These are phyloP conservation scores for Colletotrichum phormii DNA, from an alignment of 2,329 filamentous ascomycete species.

Conservation along the genomic window DNA sequence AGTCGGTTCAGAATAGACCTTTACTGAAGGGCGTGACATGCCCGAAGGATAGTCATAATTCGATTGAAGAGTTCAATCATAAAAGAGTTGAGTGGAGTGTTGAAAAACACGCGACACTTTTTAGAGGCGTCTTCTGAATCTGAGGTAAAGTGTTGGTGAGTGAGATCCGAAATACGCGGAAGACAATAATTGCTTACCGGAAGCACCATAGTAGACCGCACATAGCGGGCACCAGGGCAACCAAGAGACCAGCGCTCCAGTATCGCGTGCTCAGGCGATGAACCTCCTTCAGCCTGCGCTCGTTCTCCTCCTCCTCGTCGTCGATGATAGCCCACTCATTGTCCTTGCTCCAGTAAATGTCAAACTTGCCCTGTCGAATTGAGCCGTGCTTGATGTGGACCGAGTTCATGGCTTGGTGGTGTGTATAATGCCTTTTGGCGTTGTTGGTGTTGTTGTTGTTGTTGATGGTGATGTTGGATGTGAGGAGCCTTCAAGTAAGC, in stretches of 20 bases:
- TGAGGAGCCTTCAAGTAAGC: background rate
- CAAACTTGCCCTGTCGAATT: slow-evolving; percentile 16
- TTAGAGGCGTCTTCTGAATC: background rate
- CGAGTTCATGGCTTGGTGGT: slow-evolving; percentile 2
- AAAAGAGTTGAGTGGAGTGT: background rate
- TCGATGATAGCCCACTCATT: slow-evolving; percentile 36
- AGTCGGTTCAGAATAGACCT: background rate
- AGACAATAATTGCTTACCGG: background rate
- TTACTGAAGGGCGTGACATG: background rate
- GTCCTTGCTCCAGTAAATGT: slow-evolving; percentile 27
- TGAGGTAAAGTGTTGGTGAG: background rate
- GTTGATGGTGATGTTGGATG: background rate
- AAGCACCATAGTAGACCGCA: slow-evolving; percentile 24
- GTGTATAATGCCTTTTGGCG: background rate
- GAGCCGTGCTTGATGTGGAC: slow-evolving; percentile 10
- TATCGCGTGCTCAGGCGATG: slow-evolving; percentile 10
- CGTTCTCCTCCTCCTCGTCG: slow-evolving; percentile 33
- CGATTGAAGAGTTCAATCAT: background rate
- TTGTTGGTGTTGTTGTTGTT: background rate
- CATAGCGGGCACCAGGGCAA: slow-evolving; percentile 26
- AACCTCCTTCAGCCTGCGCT: background rate
- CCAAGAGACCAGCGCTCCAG: slow-evolving; percentile 23
- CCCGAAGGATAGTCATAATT: background rate
- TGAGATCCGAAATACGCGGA: background rate
- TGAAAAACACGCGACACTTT: background rate